phyloP scores from a whole-genome alignment of 2,329 filamentous ascomycete species.

The Aspergillus viridinutans region DNA sequence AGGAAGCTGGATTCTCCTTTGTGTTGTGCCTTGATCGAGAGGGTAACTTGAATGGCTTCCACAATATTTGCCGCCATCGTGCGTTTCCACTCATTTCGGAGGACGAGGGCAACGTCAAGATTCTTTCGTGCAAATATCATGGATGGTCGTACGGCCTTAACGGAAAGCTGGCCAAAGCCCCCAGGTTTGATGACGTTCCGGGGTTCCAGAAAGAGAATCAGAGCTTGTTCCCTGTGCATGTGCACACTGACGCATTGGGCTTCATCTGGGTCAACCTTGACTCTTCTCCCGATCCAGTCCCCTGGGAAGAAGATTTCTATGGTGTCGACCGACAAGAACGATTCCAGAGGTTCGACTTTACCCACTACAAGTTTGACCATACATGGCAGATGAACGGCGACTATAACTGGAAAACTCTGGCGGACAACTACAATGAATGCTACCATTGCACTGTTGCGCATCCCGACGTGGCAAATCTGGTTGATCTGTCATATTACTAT shows the following conservation, averaged over 20 bases:
- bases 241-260: conserved; percentile 17
- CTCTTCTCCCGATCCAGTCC: conserved; percentile 13
- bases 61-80: conserved; percentile 58
- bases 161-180: conserved; percentile 22
- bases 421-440: conserved; percentile 26
- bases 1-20: conserved; percentile 56
- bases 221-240: conserved; percentile 17
- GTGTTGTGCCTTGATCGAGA: conserved; percentile 47
- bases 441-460: conserved; percentile 25
- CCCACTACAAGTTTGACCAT: conserved; percentile 20
- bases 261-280: conserved; percentile 25
- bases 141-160: conserved; percentile 24
- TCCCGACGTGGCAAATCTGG: conserved; percentile 33
- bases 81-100: conserved; percentile 53
- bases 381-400: conserved; percentile 22
- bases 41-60: conserved; percentile 52
- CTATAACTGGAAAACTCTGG: conserved; percentile 22
- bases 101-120: conserved; percentile 44
- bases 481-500: conserved; percentile 53
- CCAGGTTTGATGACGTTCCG: conserved; percentile 17
- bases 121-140: conserved; percentile 22
- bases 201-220: conserved; percentile 17
- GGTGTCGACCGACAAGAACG: conserved; percentile 17
- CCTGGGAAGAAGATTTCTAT: conserved; percentile 17
- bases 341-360: conserved; percentile 22